Percentiles rank a stretch among this genome's conserved stretches.
Conservation (phyloP, 1,139 yeast genomes). For the Chernovozyma aurita region DNA sequence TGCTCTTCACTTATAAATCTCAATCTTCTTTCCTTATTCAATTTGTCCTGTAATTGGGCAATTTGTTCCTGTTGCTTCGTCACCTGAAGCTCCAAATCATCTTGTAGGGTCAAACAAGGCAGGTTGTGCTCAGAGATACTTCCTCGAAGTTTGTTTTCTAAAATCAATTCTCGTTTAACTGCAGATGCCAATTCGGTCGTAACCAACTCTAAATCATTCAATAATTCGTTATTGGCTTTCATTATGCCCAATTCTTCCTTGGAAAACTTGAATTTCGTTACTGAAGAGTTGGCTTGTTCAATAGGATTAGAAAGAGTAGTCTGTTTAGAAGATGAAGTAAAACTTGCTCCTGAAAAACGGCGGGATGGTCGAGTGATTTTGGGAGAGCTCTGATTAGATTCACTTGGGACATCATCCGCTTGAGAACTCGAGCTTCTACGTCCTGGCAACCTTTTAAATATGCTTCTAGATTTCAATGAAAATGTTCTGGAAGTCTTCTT, state of each 20-base stretch:
- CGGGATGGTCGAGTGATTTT: background rate
- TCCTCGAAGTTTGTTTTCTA: slow-evolving; percentile 45
- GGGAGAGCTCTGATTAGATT: background rate
- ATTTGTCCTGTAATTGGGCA: slow-evolving; percentile 49
- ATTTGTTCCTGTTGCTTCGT: slow-evolving; percentile 44
- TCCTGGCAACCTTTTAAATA: slow-evolving; percentile 5
- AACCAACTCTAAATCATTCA: slow-evolving; percentile 61
- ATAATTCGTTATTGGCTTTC: slow-evolving; percentile 52
- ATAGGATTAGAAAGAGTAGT: slow-evolving; percentile 1
- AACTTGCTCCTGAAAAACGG: slow-evolving; percentile 3
- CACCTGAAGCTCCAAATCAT: slow-evolving; percentile 18
- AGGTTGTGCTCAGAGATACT: slow-evolving; percentile 7
- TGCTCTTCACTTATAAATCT: slow-evolving; percentile 71
- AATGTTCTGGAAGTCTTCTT: slow-evolving; percentile 5
- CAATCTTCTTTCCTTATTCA: slow-evolving; percentile 61
- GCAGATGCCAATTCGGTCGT: slow-evolving; percentile 71
- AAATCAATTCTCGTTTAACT: slow-evolving; percentile 57
- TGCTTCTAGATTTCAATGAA: slow-evolving; percentile 6
- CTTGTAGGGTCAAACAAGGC: slow-evolving; percentile 1
- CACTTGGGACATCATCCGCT: background rate
- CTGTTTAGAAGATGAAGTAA: slow-evolving; percentile 1
- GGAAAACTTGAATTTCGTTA: slow-evolving; percentile 29
- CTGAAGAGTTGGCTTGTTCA: slow-evolving; percentile 7
- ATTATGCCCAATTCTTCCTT: slow-evolving; percentile 61
- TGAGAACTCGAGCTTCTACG: background rate